Conservation (phyloP, 371 early-diverging fungal genomes). For the Mortierella sp. region DNA sequence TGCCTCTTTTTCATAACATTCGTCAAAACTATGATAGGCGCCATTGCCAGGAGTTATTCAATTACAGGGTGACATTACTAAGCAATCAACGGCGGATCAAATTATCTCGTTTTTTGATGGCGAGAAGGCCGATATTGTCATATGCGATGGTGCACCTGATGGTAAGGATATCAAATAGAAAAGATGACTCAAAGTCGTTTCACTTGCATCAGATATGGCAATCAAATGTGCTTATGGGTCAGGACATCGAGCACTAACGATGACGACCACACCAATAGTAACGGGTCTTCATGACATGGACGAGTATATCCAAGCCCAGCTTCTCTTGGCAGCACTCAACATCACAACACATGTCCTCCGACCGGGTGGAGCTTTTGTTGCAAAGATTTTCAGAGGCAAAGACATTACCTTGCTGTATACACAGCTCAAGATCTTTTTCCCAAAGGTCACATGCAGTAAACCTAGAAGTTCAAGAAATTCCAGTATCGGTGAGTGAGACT, state of each 20-base stretch:
- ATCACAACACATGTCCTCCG: slow-evolving; percentile 93
- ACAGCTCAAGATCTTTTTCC: slow-evolving; percentile 94
- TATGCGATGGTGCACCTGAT: slow-evolving; percentile 99
- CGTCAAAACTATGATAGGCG: slow-evolving; percentile 61
- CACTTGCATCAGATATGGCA: too few relatives aligned
- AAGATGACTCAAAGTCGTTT: too few relatives aligned
- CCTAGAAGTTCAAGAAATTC: slow-evolving; percentile 96
- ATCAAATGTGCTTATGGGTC: too few relatives aligned
- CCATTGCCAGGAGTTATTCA: slow-evolving; percentile 95
- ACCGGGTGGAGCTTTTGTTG: slow-evolving; percentile 94
- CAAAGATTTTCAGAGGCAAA: slow-evolving; percentile 97
- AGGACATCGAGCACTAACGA: too few relatives aligned
- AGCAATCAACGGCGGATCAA: slow-evolving; percentile 89
- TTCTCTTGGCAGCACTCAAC: slow-evolving; percentile 93
- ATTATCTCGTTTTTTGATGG: slow-evolving; percentile 93
- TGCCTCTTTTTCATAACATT: too few relatives aligned
- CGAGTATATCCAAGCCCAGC: slow-evolving; percentile 98
- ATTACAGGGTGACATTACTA: slow-evolving; percentile 99
- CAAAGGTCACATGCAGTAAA: slow-evolving; percentile 90
- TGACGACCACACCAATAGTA: slow-evolving; percentile 60
- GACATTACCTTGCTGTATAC: slow-evolving; percentile 91
- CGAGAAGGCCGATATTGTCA: slow-evolving; percentile 92
- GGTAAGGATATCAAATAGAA: slow-evolving; percentile 59
- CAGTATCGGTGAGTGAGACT: slow-evolving; percentile 88
- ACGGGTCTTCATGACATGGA: slow-evolving; percentile 99